Base-by-base conservation (phyloP, 2,329 filamentous ascomycete genomes). In the Proliferodiscus dingleyae region DNA sequence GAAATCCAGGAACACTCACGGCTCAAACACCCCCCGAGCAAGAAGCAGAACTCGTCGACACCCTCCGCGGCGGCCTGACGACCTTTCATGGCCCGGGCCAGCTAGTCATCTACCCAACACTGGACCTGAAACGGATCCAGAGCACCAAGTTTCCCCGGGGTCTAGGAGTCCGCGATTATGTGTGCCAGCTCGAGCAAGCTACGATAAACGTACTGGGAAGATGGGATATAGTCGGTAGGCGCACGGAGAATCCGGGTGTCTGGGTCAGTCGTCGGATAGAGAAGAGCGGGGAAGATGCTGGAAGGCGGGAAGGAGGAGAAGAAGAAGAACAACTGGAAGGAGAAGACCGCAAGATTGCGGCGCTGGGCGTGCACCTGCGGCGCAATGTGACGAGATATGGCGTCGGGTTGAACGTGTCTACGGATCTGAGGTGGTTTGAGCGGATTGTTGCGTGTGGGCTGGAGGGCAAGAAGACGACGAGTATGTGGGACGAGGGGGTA, bases 41-140 rank as follows among this genome's bases (percentile, higher is more conserved):
- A n/a, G 47, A 48, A 13, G 55, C 61, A 3, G 48, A 57, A 2
- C 41, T 63, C 45, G 64, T 71, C 3, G 64, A 66, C 7, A 62
- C 70, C 10, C 64, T 67, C n/a, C 82, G 93, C 44, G 93, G 93
- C 50, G 93, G 93, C 0, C 81, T 95, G 54, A 90, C 88, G 0
- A 97, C 93, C 2, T 97, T 95, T 70, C 93, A 98, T 64, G 93
- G 91, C 0, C 93, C 91, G 0, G 91, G 91, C 0, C 93, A 98
- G 65, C 69, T 95, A 39, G 87, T 96, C 28, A 80, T 90, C n/a
- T 98, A 95, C 72, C 89, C 91, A 3, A 80, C 96, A 41, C 65
- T 95, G n/a, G 89, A 95, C 64, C 75, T 97, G 46, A 80, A 79
- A 9, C 36, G 41, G 4, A 32, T 46, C n/a, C 40, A 21, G 8